phyloP scores from a whole-genome alignment of 2,329 filamentous ascomycete genomes.

The Paracoccidioides lutzii region DNA sequence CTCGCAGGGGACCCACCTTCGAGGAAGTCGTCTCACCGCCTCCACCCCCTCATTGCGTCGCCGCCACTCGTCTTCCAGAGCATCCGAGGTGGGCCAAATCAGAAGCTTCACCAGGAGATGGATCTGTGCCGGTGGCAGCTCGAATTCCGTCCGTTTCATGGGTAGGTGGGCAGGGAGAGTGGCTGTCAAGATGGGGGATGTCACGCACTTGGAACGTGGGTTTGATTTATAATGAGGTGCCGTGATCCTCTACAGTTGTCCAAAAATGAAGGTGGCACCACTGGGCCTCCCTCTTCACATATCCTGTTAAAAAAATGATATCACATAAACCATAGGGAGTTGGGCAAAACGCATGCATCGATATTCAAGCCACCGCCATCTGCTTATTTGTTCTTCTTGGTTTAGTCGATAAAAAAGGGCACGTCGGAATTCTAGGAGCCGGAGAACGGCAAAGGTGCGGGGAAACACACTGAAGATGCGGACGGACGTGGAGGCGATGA shows the following conservation, averaged over 20 bases:
- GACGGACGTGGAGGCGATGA: not conserved
- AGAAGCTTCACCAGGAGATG: not conserved
- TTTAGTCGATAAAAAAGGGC: not conserved
- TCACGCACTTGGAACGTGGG: not conserved
- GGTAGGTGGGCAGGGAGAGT: not conserved
- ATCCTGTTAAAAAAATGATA: not conserved
- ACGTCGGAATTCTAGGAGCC: not conserved
- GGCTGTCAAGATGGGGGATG: not conserved
- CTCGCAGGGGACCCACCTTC: no score
- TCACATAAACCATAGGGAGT: not conserved
- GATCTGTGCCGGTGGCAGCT: not conserved
- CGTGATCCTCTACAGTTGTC: not conserved
- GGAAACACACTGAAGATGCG: not conserved
- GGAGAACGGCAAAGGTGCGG: not conserved
- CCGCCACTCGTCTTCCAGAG: not conserved
- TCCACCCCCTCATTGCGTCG: no score
- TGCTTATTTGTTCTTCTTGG: slow-evolving; percentile 1
- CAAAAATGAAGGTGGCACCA: not conserved
- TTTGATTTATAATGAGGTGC: not conserved
- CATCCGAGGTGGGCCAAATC: not conserved
- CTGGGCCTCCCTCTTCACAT: not conserved
- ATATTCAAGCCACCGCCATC: not conserved
- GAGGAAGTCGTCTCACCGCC: no score
- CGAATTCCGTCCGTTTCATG: not conserved
- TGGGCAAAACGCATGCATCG: not conserved